Percentiles rank a stretch among this genome's conserved stretches.
phyloP scores from a whole-genome alignment of 352 stramenopile genomes.

The Pythium aquatile region DNA sequence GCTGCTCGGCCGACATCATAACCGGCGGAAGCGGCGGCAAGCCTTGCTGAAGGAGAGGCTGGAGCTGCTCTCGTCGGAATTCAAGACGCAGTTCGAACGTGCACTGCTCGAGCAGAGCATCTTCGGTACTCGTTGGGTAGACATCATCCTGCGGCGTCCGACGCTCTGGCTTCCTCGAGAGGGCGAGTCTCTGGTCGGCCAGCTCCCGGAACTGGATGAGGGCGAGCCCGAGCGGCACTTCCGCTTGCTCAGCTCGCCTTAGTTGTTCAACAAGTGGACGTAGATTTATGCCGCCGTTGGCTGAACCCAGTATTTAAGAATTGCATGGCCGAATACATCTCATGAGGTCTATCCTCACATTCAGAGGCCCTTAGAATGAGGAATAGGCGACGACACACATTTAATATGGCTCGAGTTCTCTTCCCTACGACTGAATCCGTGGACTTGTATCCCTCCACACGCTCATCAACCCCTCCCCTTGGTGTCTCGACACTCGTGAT shows the following conservation, averaged over 20 bases:
- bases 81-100: slow-evolving; percentile 29
- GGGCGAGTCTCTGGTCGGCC: slow-evolving; percentile 33
- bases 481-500: too few species aligned
- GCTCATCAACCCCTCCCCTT: too few species aligned
- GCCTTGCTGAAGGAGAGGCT: slow-evolving; percentile 34
- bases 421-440: too few species aligned
- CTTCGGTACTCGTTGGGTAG: slow-evolving; percentile 33
- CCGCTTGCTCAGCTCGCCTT: slow-evolving; percentile 12
- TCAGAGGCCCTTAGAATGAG: too few species aligned
- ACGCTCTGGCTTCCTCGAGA: slow-evolving; percentile 43
- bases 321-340: not conserved
- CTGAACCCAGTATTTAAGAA: slow-evolving; percentile 1
- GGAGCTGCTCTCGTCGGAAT: slow-evolving; percentile 27
- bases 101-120: slow-evolving; percentile 38
- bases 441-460: too few species aligned
- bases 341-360: too few species aligned
- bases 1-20: slow-evolving; percentile 32
- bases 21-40: slow-evolving; percentile 44
- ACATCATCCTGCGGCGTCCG: slow-evolving; percentile 33
- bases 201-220: slow-evolving; percentile 36
- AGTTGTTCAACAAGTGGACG: not conserved
- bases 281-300: not conserved
- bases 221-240: slow-evolving; percentile 36
- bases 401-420: too few species aligned
- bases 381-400: too few species aligned